Conservation (phyloP, 1,284 basidiomycete species). For the Ustilago shanxiensis region DNA sequence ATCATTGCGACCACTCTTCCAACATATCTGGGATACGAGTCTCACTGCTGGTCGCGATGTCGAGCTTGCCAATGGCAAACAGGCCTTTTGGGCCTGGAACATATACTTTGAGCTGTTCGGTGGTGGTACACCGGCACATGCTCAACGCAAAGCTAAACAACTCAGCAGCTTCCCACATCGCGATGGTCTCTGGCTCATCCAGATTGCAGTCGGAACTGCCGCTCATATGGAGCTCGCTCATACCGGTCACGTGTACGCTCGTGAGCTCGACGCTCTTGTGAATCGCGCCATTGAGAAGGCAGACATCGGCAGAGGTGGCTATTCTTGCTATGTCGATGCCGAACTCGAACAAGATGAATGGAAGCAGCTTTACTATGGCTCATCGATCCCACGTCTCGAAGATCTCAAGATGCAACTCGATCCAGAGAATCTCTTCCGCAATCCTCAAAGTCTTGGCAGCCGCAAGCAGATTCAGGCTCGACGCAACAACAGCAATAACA, state of each 20-base stretch:
- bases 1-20: conserved; percentile 31
- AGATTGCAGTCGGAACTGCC: conserved; percentile 50
- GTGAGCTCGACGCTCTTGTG: conserved; percentile 40
- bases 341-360: conserved; percentile 49
- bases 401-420: conserved; percentile 55
- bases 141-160: conserved; percentile 22
- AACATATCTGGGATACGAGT: conserved; percentile 50
- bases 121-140: conserved; percentile 35
- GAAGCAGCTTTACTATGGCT: conserved; percentile 56
- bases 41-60: conserved; percentile 18
- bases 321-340: conserved; percentile 61
- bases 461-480: conserved; percentile 31
- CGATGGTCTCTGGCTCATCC: conserved; percentile 64
- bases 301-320: conserved; percentile 32
- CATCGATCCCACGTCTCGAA: conserved; percentile 39
- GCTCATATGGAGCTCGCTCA: conserved; percentile 26
- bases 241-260: conserved; percentile 27
- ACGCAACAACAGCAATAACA: conserved; percentile 11
- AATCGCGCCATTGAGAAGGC: conserved; percentile 33
- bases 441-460: conserved; percentile 50
- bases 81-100: conserved; percentile 57
- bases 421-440: conserved; percentile 54
- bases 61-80: conserved; percentile 32
- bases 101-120: conserved; percentile 65
- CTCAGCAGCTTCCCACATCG: conserved; percentile 54